A percentile compares a stretch with the other conserved stretches of the same genome.
Evolutionary conservation across 2,329 filamentous ascomycete species (phyloP).

Genomic region (Blastomyces emzantsi): DNA sequence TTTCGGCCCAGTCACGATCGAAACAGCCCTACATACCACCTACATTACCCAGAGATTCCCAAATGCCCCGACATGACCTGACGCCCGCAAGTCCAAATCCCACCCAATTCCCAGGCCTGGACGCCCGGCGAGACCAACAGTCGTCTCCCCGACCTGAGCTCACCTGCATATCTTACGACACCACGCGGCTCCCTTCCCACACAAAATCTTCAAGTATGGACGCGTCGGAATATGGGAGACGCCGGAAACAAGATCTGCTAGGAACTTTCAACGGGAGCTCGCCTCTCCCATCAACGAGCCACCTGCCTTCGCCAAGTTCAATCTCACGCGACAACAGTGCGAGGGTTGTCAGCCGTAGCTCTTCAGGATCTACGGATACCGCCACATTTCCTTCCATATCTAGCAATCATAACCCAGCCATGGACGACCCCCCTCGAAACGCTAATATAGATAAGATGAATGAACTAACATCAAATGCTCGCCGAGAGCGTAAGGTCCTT

Average conservation of each 20-base stretch:
- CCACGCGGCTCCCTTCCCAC: constrained; percentile 10
- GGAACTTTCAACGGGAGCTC: constrained; percentile 5
- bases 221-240: constrained; percentile 12
- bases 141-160: not conserved
- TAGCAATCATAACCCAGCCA: constrained; percentile 12
- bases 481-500: constrained; percentile 86
- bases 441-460: constrained; percentile 39
- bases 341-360: constrained; percentile 8
- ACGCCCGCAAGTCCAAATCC: constrained; percentile 22
- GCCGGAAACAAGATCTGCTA: constrained; percentile 8
- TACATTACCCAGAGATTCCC: constrained; percentile 25
- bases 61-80: constrained; percentile 21
- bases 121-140: constrained; percentile 7
- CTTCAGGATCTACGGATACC: constrained; percentile 13
- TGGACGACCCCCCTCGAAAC: constrained; percentile 10
- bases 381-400: constrained; percentile 6
- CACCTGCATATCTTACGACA: not conserved
- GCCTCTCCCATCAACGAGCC: not conserved
- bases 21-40: constrained; percentile 18
- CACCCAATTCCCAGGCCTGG: constrained; percentile 12
- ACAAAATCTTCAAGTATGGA: constrained; percentile 18
- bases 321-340: constrained; percentile 3
- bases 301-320: not conserved
- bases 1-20: constrained; percentile 11
- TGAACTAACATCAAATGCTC: constrained; percentile 76